phyloP scores from a whole-genome alignment of 2,329 filamentous ascomycete species.

The Cytospora piceae region DNA sequence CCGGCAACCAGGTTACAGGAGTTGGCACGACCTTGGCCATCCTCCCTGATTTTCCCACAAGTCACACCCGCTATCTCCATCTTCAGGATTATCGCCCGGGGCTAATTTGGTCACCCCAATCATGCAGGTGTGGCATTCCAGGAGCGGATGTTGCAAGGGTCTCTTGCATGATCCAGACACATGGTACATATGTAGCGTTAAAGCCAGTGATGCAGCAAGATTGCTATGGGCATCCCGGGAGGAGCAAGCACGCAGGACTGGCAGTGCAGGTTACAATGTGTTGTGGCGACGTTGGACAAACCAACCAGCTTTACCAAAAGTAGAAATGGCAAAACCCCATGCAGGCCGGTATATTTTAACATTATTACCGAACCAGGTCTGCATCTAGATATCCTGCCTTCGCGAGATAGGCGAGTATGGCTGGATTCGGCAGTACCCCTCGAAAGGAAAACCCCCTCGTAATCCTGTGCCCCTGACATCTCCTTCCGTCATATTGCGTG shows the following conservation, averaged over 20 bases:
- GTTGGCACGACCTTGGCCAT: neutral
- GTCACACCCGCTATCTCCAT: conserved; percentile 6
- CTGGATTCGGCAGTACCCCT: conserved; percentile 8
- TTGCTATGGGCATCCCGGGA: conserved; percentile 7
- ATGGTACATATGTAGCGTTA: conserved; percentile 22
- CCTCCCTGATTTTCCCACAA: conserved; percentile 8
- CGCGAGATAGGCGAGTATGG: conserved; percentile 19
- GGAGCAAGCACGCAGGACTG: neutral
- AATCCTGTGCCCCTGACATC: neutral
- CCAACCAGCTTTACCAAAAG: neutral
- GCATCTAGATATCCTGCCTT: conserved; percentile 22
- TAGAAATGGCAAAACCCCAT: neutral
- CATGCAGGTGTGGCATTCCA: conserved; percentile 29
- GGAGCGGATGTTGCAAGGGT: conserved; percentile 26
- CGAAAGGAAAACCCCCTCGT: neutral
- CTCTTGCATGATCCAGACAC: conserved; percentile 19
- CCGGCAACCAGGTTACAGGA: neutral
- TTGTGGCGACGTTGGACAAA: neutral
- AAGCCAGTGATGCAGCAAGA: conserved; percentile 19
- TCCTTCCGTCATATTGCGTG: neutral
- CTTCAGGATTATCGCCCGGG: neutral
- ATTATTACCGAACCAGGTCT: conserved; percentile 7
- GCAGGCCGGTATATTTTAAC: neutral
- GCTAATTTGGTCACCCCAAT: neutral
- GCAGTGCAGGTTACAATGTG: neutral